Evolutionary conservation across 345 rosid species (phyloP), one percentile per base, ranked within the genome.

Genomic region (Eutrema japonicum): DNA sequence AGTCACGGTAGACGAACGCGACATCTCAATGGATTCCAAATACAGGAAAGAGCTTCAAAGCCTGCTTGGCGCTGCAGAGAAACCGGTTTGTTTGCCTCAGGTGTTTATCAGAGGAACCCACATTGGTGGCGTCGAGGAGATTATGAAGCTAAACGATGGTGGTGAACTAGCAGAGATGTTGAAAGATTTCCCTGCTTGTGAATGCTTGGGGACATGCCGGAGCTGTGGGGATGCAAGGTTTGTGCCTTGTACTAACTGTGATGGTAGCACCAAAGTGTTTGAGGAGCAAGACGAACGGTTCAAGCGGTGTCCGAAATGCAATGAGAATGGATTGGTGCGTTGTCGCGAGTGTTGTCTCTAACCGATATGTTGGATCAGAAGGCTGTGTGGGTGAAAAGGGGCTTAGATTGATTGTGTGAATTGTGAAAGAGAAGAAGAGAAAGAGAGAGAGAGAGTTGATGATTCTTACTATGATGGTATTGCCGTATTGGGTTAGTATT

Each of bases 171-270:
- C 81, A 0, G 86, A 83, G 79, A 59, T 92, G 47, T 54, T 89
- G 11, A 68, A 82, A 27, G 95, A 86, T 32, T 71, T 91, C 29
- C 86, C 91, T 0, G 79, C 79, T 45, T 41, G 78, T 43, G 83
- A 73, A 56, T 68, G 81, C 0, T 46, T 80, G 4, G 71, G 68
- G 29, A 72, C 78, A 33, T 95, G 96, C n/a, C 74, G 80, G 52
- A 81, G 80, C 40, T 95, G 97, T 35, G 97, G 96, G 6, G 96
- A 87, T 59, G 92, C 83, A 12, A 83, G 99, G 71, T 92, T 92
- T 66, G 57, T 87, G 74, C 92, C 89, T 2, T 95, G 96, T 56
- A 74, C 72, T 13, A 66, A 84, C 29, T 90, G 97, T 35, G 85
- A 80, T 40, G 99, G 96, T 4, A 95, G 99, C 58, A 83, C 86